Base-by-base conservation (phyloP, 139 green algal species). In the Auxenochlorella pyrenoidosa region DNA sequence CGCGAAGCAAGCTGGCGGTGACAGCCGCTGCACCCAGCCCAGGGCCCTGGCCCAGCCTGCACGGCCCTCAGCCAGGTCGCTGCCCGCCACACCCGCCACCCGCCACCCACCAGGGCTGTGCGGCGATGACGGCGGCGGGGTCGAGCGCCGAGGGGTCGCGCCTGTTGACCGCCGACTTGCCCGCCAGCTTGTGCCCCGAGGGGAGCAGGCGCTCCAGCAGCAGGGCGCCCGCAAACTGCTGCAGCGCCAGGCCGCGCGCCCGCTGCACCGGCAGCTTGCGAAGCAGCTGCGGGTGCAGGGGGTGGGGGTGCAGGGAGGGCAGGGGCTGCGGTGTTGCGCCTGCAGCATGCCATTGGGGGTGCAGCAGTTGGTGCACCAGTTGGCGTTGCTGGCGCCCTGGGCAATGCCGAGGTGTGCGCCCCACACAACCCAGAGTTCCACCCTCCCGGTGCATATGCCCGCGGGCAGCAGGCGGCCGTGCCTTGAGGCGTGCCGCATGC, bases 181-280 rank as follows among this genome's bases (percentile, higher is more conserved):
- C 36, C 0, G 24, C 54, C 8, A 26, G 24, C 66, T 66, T 54
- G 43, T 63, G 15, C 41, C 34, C 43, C 19, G 22, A 5, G 8
- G 83, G 83, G 28, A 87, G 51, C 68, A 82, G 54, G 8, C 72
- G 71, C 36, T 87, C 83, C 36, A 87, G 83, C 51, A 87, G 83
- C 26, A 82, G 18, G 0, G 36, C 51, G 51, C 26, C 83, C 30
- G 54, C 51, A 68, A 82, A 70, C 54, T 87, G 83, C 71, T 82
- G 83, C 71, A 87, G 51, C 19, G 83, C 83, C 71, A 82, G 51
- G 34, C 70, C 83, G 40, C 83, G 83, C 26, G 83, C 70, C 34
- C 38, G 40, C 36, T 30, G 24, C 24, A 44, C 41, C 12, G 71
- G 83, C 58, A 87, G 71, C 36, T 58, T 79, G 65, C 65, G 60